Conservation (phyloP, 1,139 yeast species). For the Pichia sp. region DNA sequence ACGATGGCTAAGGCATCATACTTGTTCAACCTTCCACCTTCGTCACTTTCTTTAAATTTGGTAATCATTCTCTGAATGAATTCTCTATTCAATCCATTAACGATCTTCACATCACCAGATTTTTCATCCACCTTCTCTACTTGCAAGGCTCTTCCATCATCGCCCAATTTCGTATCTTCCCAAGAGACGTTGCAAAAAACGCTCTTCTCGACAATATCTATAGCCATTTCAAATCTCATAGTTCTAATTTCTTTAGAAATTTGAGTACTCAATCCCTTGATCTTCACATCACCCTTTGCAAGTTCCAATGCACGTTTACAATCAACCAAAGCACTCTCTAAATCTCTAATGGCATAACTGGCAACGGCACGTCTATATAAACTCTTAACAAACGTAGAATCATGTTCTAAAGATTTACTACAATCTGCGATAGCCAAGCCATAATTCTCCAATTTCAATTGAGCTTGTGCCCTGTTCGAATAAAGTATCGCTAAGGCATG, state of each 20-base stretch:
- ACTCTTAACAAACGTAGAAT: slow-evolving; percentile 67
- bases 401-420: slow-evolving; percentile 58
- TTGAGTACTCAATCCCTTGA: slow-evolving; percentile 56
- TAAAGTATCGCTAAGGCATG: slow-evolving; percentile 49
- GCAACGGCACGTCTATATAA: slow-evolving; percentile 83
- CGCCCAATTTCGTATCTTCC: slow-evolving; percentile 34
- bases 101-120: slow-evolving; percentile 10
- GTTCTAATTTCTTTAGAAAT: slow-evolving; percentile 63
- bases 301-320: slow-evolving; percentile 49
- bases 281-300: slow-evolving; percentile 76
- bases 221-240: slow-evolving; percentile 81
- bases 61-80: slow-evolving; percentile 64
- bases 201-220: slow-evolving; percentile 53
- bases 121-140: slow-evolving; percentile 6
- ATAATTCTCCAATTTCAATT: slow-evolving; percentile 77
- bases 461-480: slow-evolving; percentile 88
- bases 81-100: slow-evolving; percentile 31
- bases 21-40: slow-evolving; percentile 70
- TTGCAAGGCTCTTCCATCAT: slow-evolving; percentile 43
- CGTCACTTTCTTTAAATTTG: slow-evolving; percentile 63
- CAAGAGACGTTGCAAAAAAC: slow-evolving; percentile 39
- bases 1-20: slow-evolving; percentile 80
- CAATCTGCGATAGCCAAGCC: slow-evolving; percentile 82
- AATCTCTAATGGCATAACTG: slow-evolving; percentile 65
- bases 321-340: slow-evolving; percentile 68